Evolutionary conservation across 2,329 filamentous ascomycete species (phyloP).

Genomic region (Ophiostoma ips): DNA sequence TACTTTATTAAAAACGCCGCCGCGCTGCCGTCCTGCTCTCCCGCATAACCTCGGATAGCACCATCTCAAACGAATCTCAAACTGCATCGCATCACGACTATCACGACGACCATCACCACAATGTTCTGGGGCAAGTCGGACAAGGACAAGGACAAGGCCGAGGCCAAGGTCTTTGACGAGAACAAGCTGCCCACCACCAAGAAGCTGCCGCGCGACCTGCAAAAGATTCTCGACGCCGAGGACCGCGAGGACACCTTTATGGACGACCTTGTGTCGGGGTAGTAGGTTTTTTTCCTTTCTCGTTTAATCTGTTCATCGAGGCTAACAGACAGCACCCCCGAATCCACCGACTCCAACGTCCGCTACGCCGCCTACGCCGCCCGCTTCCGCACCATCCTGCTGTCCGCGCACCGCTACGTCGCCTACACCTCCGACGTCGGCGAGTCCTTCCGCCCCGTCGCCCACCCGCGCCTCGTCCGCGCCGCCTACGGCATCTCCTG

Average conservation of each 20-base stretch:
- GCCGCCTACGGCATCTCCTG: constrained; percentile 83
- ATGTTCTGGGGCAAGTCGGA: constrained; percentile 29
- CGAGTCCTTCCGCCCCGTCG: constrained; percentile 87
- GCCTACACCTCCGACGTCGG: constrained; percentile 95
- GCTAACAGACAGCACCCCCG: constrained; percentile 40
- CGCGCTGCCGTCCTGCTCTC: too few species aligned
- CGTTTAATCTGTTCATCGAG: not conserved
- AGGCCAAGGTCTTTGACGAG: constrained; percentile 23
- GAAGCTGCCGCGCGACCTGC: constrained; percentile 40
- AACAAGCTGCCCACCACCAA: constrained; percentile 33
- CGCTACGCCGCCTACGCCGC: constrained; percentile 89
- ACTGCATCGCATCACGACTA: not conserved
- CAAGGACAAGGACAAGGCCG: constrained; percentile 12
- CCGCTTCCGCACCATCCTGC: constrained; percentile 71
- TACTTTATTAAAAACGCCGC: too few species aligned
- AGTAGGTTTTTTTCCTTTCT: constrained; percentile 40
- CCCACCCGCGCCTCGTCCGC: constrained; percentile 69
- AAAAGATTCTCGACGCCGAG: constrained; percentile 42
- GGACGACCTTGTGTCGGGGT: constrained; percentile 64
- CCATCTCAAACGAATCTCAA: not conserved
- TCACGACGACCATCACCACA: constrained; percentile 3
- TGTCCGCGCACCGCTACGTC: constrained; percentile 87
- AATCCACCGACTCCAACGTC: constrained; percentile 72
- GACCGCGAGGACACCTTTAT: constrained; percentile 59
- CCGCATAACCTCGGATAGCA: not conserved